These are phyloP conservation scores for Sclerotinia trifoliorum DNA, from an alignment of 2,329 filamentous ascomycete species.

Conservation along the genomic window DNA sequence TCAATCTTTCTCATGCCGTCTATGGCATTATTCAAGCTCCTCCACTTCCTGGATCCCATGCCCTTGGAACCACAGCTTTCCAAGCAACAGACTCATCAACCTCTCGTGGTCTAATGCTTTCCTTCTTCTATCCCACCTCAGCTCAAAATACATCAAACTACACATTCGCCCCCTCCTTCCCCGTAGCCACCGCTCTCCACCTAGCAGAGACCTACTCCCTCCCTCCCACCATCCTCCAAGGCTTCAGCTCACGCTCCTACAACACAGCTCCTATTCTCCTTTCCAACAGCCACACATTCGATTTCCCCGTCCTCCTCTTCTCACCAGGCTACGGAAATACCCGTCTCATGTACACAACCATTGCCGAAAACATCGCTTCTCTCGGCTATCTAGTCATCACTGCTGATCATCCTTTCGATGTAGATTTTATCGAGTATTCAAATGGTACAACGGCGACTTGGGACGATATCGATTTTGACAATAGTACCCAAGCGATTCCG, in stretches of 20 bases:
- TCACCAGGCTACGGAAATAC: slow-evolving; percentile 38
- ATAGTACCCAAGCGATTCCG: slow-evolving; percentile 24
- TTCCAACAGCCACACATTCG: not conserved
- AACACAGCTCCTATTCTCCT: slow-evolving; percentile 3
- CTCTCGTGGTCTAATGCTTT: slow-evolving; percentile 20
- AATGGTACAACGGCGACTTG: slow-evolving; percentile 29
- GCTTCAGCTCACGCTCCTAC: slow-evolving; percentile 9
- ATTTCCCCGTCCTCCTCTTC: slow-evolving; percentile 40
- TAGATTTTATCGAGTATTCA: slow-evolving; percentile 40
- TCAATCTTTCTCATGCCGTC: not conserved
- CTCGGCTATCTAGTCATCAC: slow-evolving; percentile 41
- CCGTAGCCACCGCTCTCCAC: slow-evolving; percentile 11
- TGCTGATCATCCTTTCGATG: slow-evolving; percentile 43
- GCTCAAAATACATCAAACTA: not conserved
- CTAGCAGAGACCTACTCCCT: slow-evolving; percentile 13
- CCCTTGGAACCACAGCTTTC: slow-evolving; percentile 18
- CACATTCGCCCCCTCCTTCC: not conserved
- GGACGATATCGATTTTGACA: slow-evolving; percentile 25
- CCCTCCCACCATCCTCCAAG: not conserved
- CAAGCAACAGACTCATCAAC: slow-evolving; percentile 13
- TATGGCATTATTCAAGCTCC: slow-evolving; percentile 15
- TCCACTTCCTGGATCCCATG: slow-evolving; percentile 4
- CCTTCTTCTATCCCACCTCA: slow-evolving; percentile 22
- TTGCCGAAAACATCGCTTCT: slow-evolving; percentile 40
- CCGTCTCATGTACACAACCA: slow-evolving; percentile 38